phyloP scores from a whole-genome alignment of 768 basidiomycete species.

The Sutorius australiensis region DNA sequence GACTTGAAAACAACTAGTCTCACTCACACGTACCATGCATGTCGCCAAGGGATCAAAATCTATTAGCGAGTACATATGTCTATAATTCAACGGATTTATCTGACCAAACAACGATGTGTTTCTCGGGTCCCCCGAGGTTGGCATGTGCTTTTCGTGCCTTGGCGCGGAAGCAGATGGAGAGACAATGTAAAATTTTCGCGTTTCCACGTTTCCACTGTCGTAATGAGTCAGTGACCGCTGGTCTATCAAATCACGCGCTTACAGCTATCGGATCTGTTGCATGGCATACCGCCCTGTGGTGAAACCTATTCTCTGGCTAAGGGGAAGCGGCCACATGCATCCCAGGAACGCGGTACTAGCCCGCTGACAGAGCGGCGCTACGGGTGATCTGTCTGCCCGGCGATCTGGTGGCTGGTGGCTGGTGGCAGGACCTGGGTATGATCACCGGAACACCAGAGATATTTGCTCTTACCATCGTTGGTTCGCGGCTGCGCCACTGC shows the following conservation, averaged over 20 bases:
- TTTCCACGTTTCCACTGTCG: neutral
- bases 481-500: neutral
- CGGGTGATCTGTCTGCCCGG: neutral
- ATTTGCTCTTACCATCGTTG: neutral
- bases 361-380: neutral
- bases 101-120: neutral
- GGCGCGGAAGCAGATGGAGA: neutral
- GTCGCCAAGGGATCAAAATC: too few species aligned
- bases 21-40: too few species aligned
- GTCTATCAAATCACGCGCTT: neutral
- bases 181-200: neutral
- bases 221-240: too few species aligned
- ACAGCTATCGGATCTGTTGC: neutral
- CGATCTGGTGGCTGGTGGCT: neutral
- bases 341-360: neutral
- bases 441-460: neutral
- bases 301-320: neutral
- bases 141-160: neutral
- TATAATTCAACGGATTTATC: too few species aligned
- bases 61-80: too few species aligned
- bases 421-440: neutral
- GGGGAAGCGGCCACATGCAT: neutral
- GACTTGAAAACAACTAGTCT: neutral
- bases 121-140: neutral
- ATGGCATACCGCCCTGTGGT: neutral